phyloP scores from a whole-genome alignment of 1,139 yeast species.

The Blastobotrys apis region DNA sequence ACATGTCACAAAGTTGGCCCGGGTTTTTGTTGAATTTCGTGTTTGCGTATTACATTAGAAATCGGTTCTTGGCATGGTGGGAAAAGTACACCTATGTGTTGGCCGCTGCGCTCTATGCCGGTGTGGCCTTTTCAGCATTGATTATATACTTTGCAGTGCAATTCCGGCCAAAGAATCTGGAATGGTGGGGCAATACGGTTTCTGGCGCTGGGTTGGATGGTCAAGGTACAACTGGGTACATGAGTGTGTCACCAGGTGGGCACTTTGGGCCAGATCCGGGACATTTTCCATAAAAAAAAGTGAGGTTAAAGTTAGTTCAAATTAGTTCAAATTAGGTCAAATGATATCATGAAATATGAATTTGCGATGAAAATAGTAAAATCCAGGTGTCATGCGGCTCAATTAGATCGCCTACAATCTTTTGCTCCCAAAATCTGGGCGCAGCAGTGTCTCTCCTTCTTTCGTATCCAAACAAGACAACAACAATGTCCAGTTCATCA shows the following conservation, averaged over 20 bases:
- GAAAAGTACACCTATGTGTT: conserved; percentile 59
- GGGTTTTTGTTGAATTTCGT: conserved; percentile 1
- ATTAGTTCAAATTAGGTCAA: no score
- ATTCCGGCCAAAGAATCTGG: conserved; percentile 34
- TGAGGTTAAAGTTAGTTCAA: no score
- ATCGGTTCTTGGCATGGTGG: conserved; percentile 47
- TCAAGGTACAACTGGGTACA: conserved; percentile 27
- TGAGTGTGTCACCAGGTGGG: neutral
- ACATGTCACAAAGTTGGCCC: conserved; percentile 4
- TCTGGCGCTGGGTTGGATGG: conserved; percentile 41
- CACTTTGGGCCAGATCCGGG: conserved; percentile 8
- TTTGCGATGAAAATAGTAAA: neutral
- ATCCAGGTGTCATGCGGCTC: no score
- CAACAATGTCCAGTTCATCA: conserved; percentile 62
- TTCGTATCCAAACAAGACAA: neutral
- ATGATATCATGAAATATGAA: neutral
- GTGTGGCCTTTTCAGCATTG: conserved; percentile 52
- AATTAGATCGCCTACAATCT: no score
- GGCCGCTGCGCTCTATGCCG: conserved; percentile 52
- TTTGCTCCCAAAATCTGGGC: no score
- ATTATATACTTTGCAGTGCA: conserved; percentile 53
- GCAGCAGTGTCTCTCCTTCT: no score
- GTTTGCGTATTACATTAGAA: conserved; percentile 13
- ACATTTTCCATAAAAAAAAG: conserved; percentile 4
- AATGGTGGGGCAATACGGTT: conserved; percentile 60